Conservation (phyloP, 768 basidiomycete species). For the Suillus brevipes region DNA sequence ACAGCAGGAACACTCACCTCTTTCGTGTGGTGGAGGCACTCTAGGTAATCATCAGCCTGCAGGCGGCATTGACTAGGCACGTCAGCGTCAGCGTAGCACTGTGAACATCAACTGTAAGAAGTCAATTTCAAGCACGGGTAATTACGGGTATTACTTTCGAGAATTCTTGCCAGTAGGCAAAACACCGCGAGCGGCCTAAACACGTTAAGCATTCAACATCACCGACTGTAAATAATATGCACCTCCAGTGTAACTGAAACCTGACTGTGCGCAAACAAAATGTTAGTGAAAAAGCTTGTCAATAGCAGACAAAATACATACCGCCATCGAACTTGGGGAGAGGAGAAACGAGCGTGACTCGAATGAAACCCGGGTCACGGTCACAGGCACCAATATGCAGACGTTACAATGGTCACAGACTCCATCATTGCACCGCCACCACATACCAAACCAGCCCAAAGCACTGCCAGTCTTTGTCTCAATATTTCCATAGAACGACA, state of each 20-base stretch:
- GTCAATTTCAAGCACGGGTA: slow-evolving; percentile 1
- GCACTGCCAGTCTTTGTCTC: slow-evolving; percentile 4
- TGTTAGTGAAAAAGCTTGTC: slow-evolving; percentile 14
- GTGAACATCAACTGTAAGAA: slow-evolving; percentile 11
- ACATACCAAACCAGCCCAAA: neutral
- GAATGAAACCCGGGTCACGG: slow-evolving; percentile 18
- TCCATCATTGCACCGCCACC: slow-evolving; percentile 3
- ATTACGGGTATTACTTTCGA: slow-evolving; percentile 48
- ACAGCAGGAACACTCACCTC: slow-evolving; percentile 59
- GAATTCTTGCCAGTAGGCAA: slow-evolving; percentile 91
- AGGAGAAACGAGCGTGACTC: slow-evolving; percentile 20
- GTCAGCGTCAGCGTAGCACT: slow-evolving; percentile 89
- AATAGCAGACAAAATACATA: slow-evolving; percentile 19
- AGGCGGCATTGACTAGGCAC: slow-evolving; percentile 68
- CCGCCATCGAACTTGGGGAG: slow-evolving; percentile 36
- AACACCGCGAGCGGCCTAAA: slow-evolving; percentile 81
- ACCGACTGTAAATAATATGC: slow-evolving; percentile 17
- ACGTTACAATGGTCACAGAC: neutral
- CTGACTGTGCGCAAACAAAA: slow-evolving; percentile 45
- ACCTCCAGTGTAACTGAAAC: slow-evolving; percentile 66
- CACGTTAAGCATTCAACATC: neutral
- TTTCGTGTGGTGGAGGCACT: slow-evolving; percentile 87
- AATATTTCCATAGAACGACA: neutral
- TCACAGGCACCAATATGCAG: neutral
- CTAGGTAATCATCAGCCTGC: slow-evolving; percentile 83